Percentiles rank a stretch among this genome's conserved stretches.
phyloP scores from a whole-genome alignment of 202 grass and related monocot species.

The Cymbopogon flexuosus region DNA sequence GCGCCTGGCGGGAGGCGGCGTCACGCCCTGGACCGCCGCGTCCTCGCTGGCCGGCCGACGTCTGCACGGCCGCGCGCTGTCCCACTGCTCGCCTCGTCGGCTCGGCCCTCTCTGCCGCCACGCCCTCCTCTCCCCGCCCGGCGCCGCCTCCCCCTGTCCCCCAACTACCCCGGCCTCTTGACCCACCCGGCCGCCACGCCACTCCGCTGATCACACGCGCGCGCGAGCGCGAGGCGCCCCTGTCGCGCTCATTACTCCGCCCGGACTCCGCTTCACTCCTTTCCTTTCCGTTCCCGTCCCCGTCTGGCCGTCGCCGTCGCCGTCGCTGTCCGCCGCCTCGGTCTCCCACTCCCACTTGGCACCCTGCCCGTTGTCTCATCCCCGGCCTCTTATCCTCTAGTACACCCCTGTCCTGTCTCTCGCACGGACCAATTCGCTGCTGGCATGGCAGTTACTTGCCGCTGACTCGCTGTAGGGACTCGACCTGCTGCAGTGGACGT shows the following conservation, averaged over 20 bases:
- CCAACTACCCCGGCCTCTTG: neutral
- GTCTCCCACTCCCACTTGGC: neutral
- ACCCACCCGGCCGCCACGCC: neutral
- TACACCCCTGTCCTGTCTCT: constrained; percentile 12
- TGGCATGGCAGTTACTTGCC: neutral
- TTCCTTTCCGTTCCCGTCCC: neutral
- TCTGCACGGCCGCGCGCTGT: neutral
- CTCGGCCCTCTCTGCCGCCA: neutral
- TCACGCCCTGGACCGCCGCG: neutral
- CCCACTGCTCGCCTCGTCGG: neutral
- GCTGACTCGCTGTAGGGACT: neutral
- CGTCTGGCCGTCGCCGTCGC: constrained; percentile 9
- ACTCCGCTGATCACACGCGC: neutral
- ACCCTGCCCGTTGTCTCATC: neutral
- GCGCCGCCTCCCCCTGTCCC: neutral
- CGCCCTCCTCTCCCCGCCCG: neutral
- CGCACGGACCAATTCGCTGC: neutral
- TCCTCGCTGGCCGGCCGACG: neutral
- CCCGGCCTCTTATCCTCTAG: constrained; percentile 22
- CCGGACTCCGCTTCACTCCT: neutral
- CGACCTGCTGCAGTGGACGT: neutral
- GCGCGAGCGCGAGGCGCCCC: neutral
- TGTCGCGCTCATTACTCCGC: neutral
- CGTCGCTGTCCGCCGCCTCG: neutral
- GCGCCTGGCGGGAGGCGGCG: neutral